phyloP scores from a whole-genome alignment of 2,329 filamentous ascomycete species.

The Beauveria medogensis region DNA sequence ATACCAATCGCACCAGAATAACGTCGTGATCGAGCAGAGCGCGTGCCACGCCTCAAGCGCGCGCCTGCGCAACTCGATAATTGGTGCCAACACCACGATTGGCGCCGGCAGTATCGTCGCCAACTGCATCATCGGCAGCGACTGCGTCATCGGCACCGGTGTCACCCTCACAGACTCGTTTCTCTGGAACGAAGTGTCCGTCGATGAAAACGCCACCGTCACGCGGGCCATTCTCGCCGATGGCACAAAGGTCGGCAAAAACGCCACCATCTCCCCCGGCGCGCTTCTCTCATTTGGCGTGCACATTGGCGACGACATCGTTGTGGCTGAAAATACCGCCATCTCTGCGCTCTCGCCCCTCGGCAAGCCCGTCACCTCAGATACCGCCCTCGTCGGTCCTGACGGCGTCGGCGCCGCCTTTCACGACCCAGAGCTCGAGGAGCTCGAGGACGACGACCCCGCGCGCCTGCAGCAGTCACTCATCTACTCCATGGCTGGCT shows the following conservation, averaged over 20 bases:
- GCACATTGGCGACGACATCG: slow-evolving; percentile 55
- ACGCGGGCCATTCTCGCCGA: slow-evolving; percentile 69
- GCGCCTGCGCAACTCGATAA: slow-evolving; percentile 60
- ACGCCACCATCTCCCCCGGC: slow-evolving; percentile 61
- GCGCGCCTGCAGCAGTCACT: slow-evolving; percentile 46
- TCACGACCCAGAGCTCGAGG: slow-evolving; percentile 38
- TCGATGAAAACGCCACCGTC: slow-evolving; percentile 68
- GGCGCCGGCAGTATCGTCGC: slow-evolving; percentile 62
- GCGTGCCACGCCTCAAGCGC: slow-evolving; percentile 68
- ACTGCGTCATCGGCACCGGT: slow-evolving; percentile 80
- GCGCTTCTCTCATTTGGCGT: slow-evolving; percentile 76
- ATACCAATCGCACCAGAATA: slow-evolving; percentile 62
- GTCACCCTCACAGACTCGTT: slow-evolving; percentile 73
- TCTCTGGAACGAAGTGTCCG: slow-evolving; percentile 76
- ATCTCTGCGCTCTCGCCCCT: slow-evolving; percentile 29
- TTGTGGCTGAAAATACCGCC: slow-evolving; percentile 28
- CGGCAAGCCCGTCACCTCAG: slow-evolving; percentile 30
- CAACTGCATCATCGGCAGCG: slow-evolving; percentile 73
- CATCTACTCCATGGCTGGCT: slow-evolving; percentile 44
- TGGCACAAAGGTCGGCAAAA: slow-evolving; percentile 61
- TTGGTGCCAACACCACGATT: slow-evolving; percentile 70
- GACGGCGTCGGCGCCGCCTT: slow-evolving; percentile 44
- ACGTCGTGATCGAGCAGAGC: slow-evolving; percentile 69
- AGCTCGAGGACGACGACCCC: slow-evolving; percentile 42
- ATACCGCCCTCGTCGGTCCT: slow-evolving; percentile 39